phyloP scores from a whole-genome alignment of 768 basidiomycete species.

The Pholiota microspora region DNA sequence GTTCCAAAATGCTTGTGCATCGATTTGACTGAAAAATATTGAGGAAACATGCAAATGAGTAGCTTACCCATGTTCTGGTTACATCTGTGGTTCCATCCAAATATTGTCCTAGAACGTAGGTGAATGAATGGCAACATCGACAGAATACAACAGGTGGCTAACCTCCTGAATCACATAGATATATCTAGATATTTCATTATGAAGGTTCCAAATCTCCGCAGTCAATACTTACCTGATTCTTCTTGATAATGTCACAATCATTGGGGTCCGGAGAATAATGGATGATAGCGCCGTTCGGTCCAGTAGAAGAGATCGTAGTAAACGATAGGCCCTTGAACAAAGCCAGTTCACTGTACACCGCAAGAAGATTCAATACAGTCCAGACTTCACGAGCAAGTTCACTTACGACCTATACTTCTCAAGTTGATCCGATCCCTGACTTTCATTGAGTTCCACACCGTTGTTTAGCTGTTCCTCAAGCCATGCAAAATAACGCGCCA shows the following conservation, averaged over 20 bases:
- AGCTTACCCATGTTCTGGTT: slow-evolving; percentile 78
- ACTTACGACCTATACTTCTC: slow-evolving; percentile 81
- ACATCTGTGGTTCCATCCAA: slow-evolving; percentile 95
- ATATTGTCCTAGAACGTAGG: slow-evolving; percentile 60
- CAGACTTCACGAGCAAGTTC: too few relatives aligned
- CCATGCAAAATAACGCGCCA: slow-evolving; percentile 93
- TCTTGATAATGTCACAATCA: slow-evolving; percentile 71
- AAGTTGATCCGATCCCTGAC: slow-evolving; percentile 74
- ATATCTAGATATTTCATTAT: slow-evolving; percentile 29
- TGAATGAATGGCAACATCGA: not conserved
- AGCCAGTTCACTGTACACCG: slow-evolving; percentile 58
- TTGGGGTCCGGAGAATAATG: slow-evolving; percentile 84
- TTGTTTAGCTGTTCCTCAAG: slow-evolving; percentile 77
- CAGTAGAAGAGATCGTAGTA: slow-evolving; percentile 87
- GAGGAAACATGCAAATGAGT: not conserved
- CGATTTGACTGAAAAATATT: too few relatives aligned
- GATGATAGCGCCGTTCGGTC: slow-evolving; percentile 92
- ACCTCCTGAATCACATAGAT: slow-evolving; percentile 82
- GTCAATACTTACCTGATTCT: slow-evolving; percentile 54
- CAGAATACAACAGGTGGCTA: not conserved
- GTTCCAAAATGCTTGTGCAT: slow-evolving; percentile 81
- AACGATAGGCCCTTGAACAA: slow-evolving; percentile 89
- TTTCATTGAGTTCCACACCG: slow-evolving; percentile 68
- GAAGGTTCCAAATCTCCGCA: not conserved
- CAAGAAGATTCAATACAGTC: too few relatives aligned